Percentiles rank a stretch among this genome's conserved stretches.
Conservation (phyloP, 2,329 filamentous ascomycete species). For the Canariomyces notabilis region DNA sequence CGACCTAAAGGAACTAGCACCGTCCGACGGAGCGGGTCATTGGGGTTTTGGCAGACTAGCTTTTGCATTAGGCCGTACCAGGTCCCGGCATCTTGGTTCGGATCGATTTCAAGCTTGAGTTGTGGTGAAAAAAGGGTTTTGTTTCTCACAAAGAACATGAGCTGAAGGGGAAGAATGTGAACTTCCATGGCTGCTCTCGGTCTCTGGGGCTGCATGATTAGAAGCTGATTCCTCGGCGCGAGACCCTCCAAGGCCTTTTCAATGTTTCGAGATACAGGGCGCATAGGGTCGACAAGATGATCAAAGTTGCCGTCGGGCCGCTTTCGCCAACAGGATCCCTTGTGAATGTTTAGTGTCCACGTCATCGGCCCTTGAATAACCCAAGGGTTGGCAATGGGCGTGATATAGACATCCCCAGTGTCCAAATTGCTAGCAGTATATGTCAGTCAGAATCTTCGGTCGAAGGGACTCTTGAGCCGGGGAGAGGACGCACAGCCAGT, state of each 20-base stretch:
- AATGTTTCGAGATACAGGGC: constrained; percentile 45
- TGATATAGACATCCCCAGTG: constrained; percentile 13
- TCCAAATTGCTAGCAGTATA: constrained; percentile 2
- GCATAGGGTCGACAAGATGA: constrained; percentile 2
- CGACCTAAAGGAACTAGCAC: constrained; percentile 50
- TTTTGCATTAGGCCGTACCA: constrained; percentile 56
- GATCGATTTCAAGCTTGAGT: constrained; percentile 48
- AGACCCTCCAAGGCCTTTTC: constrained; percentile 43
- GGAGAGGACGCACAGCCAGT: constrained; percentile 10
- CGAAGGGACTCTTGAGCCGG: too few relatives aligned
- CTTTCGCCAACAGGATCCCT: neutral
- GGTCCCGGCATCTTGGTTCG: constrained; percentile 54
- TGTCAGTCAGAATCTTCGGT: neutral
- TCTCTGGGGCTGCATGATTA: constrained; percentile 10
- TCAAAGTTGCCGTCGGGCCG: neutral
- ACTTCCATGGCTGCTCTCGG: constrained; percentile 26
- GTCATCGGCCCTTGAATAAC: constrained; percentile 1
- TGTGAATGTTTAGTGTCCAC: constrained; percentile 12
- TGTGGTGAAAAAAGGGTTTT: constrained; percentile 43
- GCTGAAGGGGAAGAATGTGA: constrained; percentile 35
- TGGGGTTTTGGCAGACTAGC: constrained; percentile 47
- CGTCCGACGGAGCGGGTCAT: constrained; percentile 37
- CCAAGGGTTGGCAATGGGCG: constrained; percentile 3
- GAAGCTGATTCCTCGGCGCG: constrained; percentile 56
- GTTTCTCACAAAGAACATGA: constrained; percentile 35